Evolutionary conservation across 495 filamentous ascomycete genomes (phyloP).

Genomic region (Annulohypoxylon stygium): DNA sequence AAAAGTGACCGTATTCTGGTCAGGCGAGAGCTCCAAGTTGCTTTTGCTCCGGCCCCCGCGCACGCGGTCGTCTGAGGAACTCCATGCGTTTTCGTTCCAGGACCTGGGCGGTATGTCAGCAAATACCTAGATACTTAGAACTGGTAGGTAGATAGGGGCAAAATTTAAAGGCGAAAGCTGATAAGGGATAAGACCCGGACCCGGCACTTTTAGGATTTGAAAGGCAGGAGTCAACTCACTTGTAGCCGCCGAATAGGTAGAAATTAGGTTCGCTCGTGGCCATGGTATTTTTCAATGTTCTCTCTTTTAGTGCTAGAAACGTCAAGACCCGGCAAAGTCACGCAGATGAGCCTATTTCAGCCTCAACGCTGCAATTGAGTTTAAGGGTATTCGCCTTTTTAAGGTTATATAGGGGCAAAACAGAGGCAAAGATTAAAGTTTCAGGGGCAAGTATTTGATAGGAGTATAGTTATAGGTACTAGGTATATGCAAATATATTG

Average conservation of each 20-base stretch:
- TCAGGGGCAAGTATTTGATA: not conserved
- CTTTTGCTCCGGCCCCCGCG: constrained; percentile 78
- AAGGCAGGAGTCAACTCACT: constrained; percentile 50
- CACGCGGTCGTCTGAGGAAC: constrained; percentile 76
- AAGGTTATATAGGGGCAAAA: not conserved
- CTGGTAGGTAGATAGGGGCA: not conserved
- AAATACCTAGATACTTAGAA: not conserved
- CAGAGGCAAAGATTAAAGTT: not conserved
- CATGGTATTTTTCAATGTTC: not conserved
- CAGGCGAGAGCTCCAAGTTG: constrained; percentile 55
- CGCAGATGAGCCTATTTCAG: not conserved
- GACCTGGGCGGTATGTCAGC: constrained; percentile 55
- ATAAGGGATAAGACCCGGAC: not conserved
- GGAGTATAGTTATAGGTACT: not conserved
- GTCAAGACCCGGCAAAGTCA: not conserved
- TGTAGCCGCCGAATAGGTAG: constrained; percentile 63
- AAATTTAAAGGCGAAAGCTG: no score
- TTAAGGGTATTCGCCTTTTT: not conserved
- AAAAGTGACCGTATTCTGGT: constrained; percentile 62
- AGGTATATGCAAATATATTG: not conserved
- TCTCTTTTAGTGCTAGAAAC: not conserved
- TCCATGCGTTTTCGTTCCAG: constrained; percentile 74
- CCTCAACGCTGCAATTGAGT: not conserved
- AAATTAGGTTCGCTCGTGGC: constrained; percentile 18
- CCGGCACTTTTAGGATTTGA: not conserved